Conservation (phyloP, 1,284 basidiomycete species). For the Microbotryum lychnidis-dioicae region DNA sequence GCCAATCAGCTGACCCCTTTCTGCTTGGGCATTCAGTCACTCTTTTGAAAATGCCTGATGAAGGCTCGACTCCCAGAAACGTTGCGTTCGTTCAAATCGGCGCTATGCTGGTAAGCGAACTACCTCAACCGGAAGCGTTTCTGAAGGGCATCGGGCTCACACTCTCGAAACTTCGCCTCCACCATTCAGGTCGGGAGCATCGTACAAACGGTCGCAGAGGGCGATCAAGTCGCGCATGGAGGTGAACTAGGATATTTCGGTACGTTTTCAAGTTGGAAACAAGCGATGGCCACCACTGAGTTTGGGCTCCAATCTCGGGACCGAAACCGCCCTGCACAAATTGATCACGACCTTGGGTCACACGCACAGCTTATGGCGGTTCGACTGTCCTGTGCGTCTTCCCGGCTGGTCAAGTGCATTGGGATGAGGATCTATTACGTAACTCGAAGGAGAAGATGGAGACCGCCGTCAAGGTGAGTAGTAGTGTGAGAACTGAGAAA, state of each 20-base stretch:
- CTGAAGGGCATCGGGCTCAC: not conserved
- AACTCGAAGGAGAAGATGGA: conserved; percentile 57
- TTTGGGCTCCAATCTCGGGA: not conserved
- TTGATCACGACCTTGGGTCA: not conserved
- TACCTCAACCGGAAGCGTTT: not conserved
- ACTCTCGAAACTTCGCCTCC: not conserved
- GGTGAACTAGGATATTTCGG: conserved; percentile 49
- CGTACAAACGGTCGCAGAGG: conserved; percentile 41
- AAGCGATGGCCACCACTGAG: too few species aligned
- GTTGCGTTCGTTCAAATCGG: conserved; percentile 38
- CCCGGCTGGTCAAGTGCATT: conserved; percentile 53
- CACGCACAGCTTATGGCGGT: conserved; percentile 48
- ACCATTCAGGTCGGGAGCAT: conserved; percentile 43
- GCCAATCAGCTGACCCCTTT: too few species aligned
- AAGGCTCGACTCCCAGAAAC: not conserved
- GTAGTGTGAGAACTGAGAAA: not conserved
- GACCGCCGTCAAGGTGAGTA: conserved; percentile 57
- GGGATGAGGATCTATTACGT: conserved; percentile 57
- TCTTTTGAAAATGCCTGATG: conserved; percentile 5
- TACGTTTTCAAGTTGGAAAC: conserved; percentile 30
- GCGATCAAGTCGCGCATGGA: conserved; percentile 42
- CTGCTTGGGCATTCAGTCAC: conserved; percentile 4
- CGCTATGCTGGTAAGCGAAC: conserved; percentile 43
- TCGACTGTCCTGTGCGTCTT: conserved; percentile 61
- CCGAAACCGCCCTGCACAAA: not conserved